These are phyloP conservation scores for Chenopodium album DNA, from an alignment of 148 eudicot genomes.

Conservation along the genomic window DNA sequence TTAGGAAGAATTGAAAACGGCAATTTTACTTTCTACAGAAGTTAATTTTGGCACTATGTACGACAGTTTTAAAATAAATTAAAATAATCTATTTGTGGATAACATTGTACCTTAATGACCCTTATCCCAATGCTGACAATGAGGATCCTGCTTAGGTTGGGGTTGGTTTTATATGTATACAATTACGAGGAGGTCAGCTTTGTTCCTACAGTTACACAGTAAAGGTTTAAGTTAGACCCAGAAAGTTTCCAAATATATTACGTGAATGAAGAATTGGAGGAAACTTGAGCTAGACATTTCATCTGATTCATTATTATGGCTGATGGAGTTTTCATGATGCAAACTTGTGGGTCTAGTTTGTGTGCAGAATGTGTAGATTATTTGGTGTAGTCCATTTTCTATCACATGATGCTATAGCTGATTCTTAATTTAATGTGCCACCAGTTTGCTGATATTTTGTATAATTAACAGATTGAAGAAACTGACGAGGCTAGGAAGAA, in stretches of 20 bases:
- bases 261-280: not conserved
- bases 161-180: not conserved
- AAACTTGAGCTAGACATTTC: not conserved
- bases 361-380: not conserved
- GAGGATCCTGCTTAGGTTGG: not conserved
- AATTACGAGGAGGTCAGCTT: not conserved
- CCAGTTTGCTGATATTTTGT: constrained; percentile 8
- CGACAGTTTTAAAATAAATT: not conserved
- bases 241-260: not conserved
- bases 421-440: not conserved
- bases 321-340: not conserved
- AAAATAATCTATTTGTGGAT: not conserved
- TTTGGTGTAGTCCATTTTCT: constrained; percentile 4
- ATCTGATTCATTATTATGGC: not conserved
- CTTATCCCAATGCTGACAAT: not conserved
- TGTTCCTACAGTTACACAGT: not conserved
- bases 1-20: not conserved
- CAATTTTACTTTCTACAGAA: not conserved
- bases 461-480: constrained; percentile 60
- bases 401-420: not conserved
- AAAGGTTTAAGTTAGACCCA: not conserved
- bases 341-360: not conserved
- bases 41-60: not conserved
- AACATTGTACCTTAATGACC: not conserved
- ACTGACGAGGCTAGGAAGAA: constrained; percentile 97